These are phyloP conservation scores for Antitrichia curtipendula DNA, from an alignment of 225 moss, liverwort and hornwort species.

Conservation along the genomic window DNA sequence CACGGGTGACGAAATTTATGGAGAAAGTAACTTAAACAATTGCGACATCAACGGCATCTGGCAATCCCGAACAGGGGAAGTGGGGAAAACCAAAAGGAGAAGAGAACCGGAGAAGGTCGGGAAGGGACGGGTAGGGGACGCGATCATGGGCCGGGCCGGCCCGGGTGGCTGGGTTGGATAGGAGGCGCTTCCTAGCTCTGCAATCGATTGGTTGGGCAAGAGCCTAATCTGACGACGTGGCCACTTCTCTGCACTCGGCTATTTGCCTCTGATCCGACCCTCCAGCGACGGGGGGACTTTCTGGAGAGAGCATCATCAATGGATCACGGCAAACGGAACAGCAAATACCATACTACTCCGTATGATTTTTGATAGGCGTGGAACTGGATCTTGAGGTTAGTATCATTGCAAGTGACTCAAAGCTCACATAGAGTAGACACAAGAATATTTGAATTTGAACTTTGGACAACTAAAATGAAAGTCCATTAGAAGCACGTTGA, in stretches of 20 bases:
- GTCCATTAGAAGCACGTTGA: rapidly evolving
- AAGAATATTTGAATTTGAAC: not conserved
- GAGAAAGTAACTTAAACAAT: not conserved
- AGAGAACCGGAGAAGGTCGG: not conserved
- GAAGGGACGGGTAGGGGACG: not conserved
- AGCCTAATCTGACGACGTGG: not conserved
- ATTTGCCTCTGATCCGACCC: not conserved
- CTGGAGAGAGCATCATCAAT: not conserved
- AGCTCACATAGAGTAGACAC: not conserved
- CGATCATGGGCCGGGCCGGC: not conserved
- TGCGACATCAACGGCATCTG: not conserved
- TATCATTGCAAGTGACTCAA: not conserved
- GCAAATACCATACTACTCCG: not conserved
- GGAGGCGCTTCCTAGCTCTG: not conserved
- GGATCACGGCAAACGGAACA: not conserved
- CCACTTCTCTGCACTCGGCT: not conserved
- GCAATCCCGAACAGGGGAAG: not conserved
- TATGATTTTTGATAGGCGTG: not conserved
- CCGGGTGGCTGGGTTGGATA: not conserved
- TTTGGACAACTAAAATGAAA: not conserved
- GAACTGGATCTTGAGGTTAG: not conserved
- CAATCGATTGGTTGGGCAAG: not conserved
- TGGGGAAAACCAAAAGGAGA: not conserved
- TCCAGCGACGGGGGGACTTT: not conserved
- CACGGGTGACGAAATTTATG: not conserved